Percentiles rank a stretch among this genome's conserved stretches.
Evolutionary conservation across 441 rosid genomes (phyloP).

Genomic region (Erysimum cheiri): DNA sequence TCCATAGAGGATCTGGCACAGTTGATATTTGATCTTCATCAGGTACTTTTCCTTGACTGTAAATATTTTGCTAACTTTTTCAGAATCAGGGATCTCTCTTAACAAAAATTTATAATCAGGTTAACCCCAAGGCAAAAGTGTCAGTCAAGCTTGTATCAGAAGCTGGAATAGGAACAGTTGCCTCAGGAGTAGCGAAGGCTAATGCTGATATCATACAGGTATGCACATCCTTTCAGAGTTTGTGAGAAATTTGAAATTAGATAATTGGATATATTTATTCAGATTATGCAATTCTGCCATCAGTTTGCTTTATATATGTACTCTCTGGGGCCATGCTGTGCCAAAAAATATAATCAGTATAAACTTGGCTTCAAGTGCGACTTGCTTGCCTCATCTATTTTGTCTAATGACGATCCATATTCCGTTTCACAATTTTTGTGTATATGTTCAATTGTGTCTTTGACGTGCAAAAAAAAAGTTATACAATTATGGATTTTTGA

Average conservation of each 20-base stretch:
- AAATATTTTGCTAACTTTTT: background rate
- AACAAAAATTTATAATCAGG: slow-evolving; percentile 56
- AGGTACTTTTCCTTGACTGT: slow-evolving; percentile 56
- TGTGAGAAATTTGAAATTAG: background rate
- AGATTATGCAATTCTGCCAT: slow-evolving; percentile 11
- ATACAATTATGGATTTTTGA: slow-evolving; percentile 14
- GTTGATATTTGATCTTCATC: slow-evolving; percentile 97
- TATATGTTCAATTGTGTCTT: slow-evolving; percentile 17
- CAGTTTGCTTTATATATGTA: slow-evolving; percentile 20
- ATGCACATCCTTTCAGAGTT: slow-evolving; percentile 22
- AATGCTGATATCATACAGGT: slow-evolving; percentile 99
- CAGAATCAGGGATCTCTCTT: slow-evolving; percentile 27
- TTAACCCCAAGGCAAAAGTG: slow-evolving; percentile 97
- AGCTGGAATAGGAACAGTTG: slow-evolving; percentile 99
- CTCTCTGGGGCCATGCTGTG: slow-evolving; percentile 7
- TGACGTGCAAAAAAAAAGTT: slow-evolving; percentile 22
- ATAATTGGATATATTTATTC: slow-evolving; percentile 8
- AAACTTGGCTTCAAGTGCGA: slow-evolving; percentile 9
- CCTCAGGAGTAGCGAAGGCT: slow-evolving; percentile 99
- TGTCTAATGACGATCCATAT: slow-evolving; percentile 11
- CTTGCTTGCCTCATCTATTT: slow-evolving; percentile 24
- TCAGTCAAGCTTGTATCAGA: slow-evolving; percentile 98
- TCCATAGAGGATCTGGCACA: slow-evolving; percentile 99
- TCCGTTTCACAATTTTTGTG: background rate
- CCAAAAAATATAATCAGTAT: slow-evolving; percentile 12